Evolutionary conservation across 1,284 basidiomycete genomes (phyloP), one percentile per base, ranked within the genome.

Genomic region (Blastosporella zonata): DNA sequence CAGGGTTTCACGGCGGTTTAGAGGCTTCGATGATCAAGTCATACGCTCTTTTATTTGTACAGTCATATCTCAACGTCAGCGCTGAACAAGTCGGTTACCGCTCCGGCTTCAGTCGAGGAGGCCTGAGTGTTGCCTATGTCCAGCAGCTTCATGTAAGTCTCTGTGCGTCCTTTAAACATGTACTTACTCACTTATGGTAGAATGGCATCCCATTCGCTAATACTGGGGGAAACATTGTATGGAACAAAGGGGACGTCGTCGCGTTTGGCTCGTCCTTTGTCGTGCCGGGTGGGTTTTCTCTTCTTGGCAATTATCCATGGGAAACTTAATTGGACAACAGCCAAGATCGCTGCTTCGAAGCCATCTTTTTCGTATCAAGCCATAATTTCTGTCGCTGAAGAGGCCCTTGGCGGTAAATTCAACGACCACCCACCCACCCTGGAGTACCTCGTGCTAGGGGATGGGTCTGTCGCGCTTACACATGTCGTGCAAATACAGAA

Each of bases 401-500:
- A 60, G 17, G 55, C 61, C 2, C 62, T 79, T 2, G 62, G 62
- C n/a, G 76, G 72, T 4, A 69, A 57, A 27, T 72, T 65, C 62
- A 73, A 75, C 54, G 60, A 66, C 33, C 61, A 68, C 54, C 66
- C 69, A 20, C 58, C 69, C 15, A 68, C 68, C 9, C 54, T 79
- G 41, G 71, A 76, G 53, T 78, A 70, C 58, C 64, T 75, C 43
- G 70, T 64, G n/a, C 65, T 65, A 50, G 63, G 67, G 21, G 72
- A 77, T 52, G 75, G 74, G 18, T 70, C 71, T 17, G 70, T 74
- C 38, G 72, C 73, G 31, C 72, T 78, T 41, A 71, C 73, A 1
- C 73, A 80, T 55, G 79, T 81, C 35, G 59, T 79, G 36, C 77
- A 80, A 62, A 72, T 83, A 45, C 74, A 77, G 61, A 78, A 78